Conservation (phyloP, 352 stramenopile species). For the Phytopythium helicoides region DNA sequence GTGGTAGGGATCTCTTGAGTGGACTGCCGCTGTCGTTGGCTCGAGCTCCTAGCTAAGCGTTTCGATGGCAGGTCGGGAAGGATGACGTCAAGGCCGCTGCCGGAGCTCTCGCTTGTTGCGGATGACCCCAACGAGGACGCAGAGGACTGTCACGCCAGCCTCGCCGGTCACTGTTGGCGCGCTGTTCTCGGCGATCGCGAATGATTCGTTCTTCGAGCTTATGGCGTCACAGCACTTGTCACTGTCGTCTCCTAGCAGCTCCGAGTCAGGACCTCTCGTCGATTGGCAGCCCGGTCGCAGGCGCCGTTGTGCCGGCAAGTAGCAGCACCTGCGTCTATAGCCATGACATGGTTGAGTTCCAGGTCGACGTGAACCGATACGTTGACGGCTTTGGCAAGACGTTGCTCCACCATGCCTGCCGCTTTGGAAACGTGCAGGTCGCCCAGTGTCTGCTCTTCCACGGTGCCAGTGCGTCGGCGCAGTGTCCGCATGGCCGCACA, state of each 20-base stretch:
- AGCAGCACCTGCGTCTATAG: neutral
- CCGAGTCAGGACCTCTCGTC: constrained; percentile 8
- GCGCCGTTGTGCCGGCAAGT: neutral
- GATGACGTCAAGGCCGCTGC: neutral
- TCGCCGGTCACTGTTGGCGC: constrained; percentile 2
- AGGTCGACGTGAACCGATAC: constrained; percentile 39
- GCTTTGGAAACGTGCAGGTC: constrained; percentile 44
- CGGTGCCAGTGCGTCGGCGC: constrained; percentile 29
- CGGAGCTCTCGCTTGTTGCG: neutral
- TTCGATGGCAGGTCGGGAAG: neutral
- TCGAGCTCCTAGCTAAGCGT: neutral
- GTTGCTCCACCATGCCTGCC: constrained; percentile 63
- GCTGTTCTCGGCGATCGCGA: constrained; percentile 22
- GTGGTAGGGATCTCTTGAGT: neutral
- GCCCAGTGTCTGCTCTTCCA: constrained; percentile 59
- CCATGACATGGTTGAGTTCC: constrained; percentile 1
- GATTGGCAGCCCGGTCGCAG: neutral
- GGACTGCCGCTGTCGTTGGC: neutral
- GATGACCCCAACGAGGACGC: neutral
- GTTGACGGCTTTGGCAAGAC: constrained; percentile 53
- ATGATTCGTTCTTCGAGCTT: constrained; percentile 22
- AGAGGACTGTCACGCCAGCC: neutral
- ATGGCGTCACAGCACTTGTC: constrained; percentile 16
- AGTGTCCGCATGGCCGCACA: constrained; percentile 50
- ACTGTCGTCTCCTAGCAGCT: constrained; percentile 7